Base-by-base conservation (phyloP, 495 filamentous ascomycete species). In the Xylaria cubensis region DNA sequence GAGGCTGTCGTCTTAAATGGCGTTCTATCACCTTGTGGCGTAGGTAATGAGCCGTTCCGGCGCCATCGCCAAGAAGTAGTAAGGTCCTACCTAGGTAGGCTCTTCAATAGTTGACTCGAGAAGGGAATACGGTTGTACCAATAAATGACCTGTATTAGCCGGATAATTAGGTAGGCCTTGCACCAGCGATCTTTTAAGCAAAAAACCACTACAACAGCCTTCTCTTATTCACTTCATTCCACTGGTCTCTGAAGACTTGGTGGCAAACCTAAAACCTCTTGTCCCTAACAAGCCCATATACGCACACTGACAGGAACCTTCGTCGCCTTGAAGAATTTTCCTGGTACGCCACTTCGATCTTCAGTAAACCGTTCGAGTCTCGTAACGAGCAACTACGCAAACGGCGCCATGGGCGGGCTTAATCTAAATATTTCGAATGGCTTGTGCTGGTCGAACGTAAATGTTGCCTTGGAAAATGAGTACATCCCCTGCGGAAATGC, bases 401-500 rank as follows among this genome's bases (percentile, higher is more conserved):
- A 19, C 36, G 55, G 32, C 68, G 73, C 36, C 9, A 79, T 79
- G 77, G 65, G 41, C 0, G 44, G 48, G 2, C 9, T 21, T 19
- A 62, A 71, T 34, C 34, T 64, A 0, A 42, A 69, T 50, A 77
- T 83, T 64, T 81, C 80, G 50, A 81, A 83, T 36, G 82, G 82
- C 42, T 80, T 78, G 50, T 84, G 82, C 72, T 81, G 74, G 55
- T 78, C 56, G 9, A 70, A 63, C n/a, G 46, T 36, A 6, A 68
- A 69, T 7, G 55, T 59, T 8, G 5, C 58, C 21, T 15, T 73
- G 1, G 51, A 67, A 3, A 9, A 64, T 0, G 48, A 61, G 0
- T 83, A 79, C 53, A 77, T 83, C 6, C 79, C 82, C 50, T 83
- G 81, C 51, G 82, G 82, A 17, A 83, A 84, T 53, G 74, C 50